phyloP scores from a whole-genome alignment of 768 basidiomycete species.

The Podaxis sp. region DNA sequence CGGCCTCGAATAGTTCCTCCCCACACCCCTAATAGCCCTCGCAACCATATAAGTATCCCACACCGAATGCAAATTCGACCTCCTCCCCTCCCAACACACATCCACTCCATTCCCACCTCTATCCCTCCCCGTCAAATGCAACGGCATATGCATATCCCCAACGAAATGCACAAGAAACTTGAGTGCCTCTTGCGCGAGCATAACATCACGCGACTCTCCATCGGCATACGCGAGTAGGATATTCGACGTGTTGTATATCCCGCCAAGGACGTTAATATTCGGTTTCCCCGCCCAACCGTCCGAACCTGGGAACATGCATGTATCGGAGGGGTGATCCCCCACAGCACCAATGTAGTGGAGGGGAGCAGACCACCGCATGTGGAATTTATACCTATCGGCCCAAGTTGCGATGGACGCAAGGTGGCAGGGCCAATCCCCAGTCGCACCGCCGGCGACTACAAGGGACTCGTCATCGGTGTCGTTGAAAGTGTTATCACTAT shows the following conservation, averaged over 20 bases:
- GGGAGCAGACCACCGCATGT: conserved; percentile 70
- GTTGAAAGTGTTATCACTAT: conserved; percentile 29
- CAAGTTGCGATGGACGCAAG: conserved; percentile 84
- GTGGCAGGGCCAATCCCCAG: conserved; percentile 55
- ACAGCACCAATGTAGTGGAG: conserved; percentile 76
- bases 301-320: conserved; percentile 76
- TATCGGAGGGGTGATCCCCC: conserved; percentile 75
- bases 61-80: conserved; percentile 80
- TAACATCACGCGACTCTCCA: conserved; percentile 23
- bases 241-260: conserved; percentile 71
- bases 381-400: conserved; percentile 73
- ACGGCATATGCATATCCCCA: conserved; percentile 91
- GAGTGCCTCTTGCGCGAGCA: conserved; percentile 69
- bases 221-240: conserved; percentile 54
- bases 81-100: conserved; percentile 70
- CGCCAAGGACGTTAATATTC: conserved; percentile 71
- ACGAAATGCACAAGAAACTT: conserved; percentile 93
- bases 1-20: conserved; percentile 74
- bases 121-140: conserved; percentile 87
- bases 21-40: conserved; percentile 72
- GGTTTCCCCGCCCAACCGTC: conserved; percentile 66
- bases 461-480: conserved; percentile 1
- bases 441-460: background rate
- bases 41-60: conserved; percentile 88
- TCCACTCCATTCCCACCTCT: conserved; percentile 84